phyloP scores from a whole-genome alignment of 208 protist genomes.

The Crithidia brevicula region DNA sequence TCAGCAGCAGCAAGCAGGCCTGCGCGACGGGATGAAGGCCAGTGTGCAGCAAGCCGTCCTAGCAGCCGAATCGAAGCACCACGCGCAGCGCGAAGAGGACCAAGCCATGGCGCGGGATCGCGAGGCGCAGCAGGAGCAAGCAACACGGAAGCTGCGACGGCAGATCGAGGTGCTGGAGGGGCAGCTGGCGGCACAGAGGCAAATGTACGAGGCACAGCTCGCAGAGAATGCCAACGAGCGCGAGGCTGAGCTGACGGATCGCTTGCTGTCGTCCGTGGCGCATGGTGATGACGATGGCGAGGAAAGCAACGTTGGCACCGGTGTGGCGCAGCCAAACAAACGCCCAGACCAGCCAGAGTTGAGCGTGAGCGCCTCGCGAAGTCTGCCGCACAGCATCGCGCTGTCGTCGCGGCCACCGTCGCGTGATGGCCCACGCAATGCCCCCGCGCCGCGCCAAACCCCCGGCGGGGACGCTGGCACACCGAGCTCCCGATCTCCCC shows the following conservation, averaged over 20 bases:
- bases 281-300: background rate
- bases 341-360: background rate
- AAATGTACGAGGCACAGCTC: slow-evolving; percentile 30
- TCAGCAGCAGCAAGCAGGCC: slow-evolving; percentile 34
- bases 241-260: slow-evolving; percentile 23
- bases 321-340: background rate
- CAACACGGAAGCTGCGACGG: slow-evolving; percentile 13
- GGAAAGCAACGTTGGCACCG: background rate
- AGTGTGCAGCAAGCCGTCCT: slow-evolving; percentile 22
- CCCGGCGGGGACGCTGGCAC: background rate
- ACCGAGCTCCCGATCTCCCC: background rate
- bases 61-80: slow-evolving; percentile 23
- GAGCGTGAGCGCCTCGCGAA: background rate
- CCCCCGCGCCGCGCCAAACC: background rate
- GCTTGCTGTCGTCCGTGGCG: slow-evolving; percentile 27
- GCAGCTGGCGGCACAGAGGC: slow-evolving; percentile 25
- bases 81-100: slow-evolving; percentile 14
- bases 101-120: slow-evolving; percentile 38
- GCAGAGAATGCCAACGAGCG: slow-evolving; percentile 18
- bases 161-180: slow-evolving; percentile 12
- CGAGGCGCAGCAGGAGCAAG: slow-evolving; percentile 29
- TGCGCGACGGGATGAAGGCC: slow-evolving; percentile 42
- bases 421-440: slow-evolving; percentile 6
- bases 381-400: background rate
- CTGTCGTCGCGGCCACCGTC: slow-evolving; percentile 4